phyloP scores from a whole-genome alignment of 2,329 filamentous ascomycete genomes.

The Sphaerulina musiva region DNA sequence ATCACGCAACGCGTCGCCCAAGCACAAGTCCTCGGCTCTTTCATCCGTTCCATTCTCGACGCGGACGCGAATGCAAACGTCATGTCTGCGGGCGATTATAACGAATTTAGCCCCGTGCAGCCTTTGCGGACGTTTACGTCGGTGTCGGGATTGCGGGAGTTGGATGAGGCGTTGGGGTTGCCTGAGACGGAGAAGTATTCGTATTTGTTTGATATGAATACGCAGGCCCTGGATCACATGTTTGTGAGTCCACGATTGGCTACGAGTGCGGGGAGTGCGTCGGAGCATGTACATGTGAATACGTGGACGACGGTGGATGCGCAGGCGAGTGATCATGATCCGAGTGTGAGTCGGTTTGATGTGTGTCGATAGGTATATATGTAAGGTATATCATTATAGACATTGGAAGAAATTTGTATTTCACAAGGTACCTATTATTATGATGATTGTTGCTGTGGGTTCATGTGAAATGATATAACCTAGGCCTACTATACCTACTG shows the following conservation, averaged over 20 bases:
- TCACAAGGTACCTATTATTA: neutral
- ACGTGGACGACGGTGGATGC: slow-evolving; percentile 56
- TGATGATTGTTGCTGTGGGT: too few species aligned
- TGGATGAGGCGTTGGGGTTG: slow-evolving; percentile 55
- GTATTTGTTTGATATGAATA: slow-evolving; percentile 64
- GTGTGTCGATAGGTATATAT: slow-evolving; percentile 42
- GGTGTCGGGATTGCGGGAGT: slow-evolving; percentile 52
- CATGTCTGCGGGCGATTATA: slow-evolving; percentile 62
- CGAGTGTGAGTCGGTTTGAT: slow-evolving; percentile 57
- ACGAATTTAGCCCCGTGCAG: slow-evolving; percentile 61
- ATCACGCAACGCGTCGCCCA: slow-evolving; percentile 53
- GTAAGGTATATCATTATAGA: neutral
- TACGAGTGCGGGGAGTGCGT: slow-evolving; percentile 36
- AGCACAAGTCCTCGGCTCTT: slow-evolving; percentile 52
- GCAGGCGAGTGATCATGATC: slow-evolving; percentile 62
- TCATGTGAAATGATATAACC: too few species aligned
- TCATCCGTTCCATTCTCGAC: slow-evolving; percentile 53
- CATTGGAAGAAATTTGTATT: neutral
- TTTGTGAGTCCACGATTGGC: slow-evolving; percentile 54
- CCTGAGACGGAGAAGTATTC: slow-evolving; percentile 58
- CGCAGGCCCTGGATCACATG: slow-evolving; percentile 64
- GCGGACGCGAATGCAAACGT: slow-evolving; percentile 52
- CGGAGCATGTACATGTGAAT: slow-evolving; percentile 66
- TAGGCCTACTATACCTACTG: neutral
- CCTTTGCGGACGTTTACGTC: slow-evolving; percentile 52